Base-by-base conservation (phyloP, 2,329 filamentous ascomycete species). In the Sporothrix pseudoabietina region DNA sequence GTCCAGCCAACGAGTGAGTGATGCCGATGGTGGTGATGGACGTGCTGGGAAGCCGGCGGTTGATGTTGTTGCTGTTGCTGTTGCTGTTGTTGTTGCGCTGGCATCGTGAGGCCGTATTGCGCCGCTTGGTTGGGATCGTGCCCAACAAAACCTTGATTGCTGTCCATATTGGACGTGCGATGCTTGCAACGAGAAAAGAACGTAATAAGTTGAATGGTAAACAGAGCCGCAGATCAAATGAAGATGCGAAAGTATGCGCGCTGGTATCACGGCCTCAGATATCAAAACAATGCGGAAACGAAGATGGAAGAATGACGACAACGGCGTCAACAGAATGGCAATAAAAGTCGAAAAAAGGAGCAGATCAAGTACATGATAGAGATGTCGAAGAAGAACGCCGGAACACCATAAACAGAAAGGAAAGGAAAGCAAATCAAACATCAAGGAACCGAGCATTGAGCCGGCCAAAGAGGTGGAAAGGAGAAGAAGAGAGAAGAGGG, bases 1-100 rank as follows among this genome's bases (percentile, higher is more conserved):
- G 73, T 8, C 73, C 73, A 76, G 8, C 68, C 66, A 2, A 72
- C 44, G 54, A 72, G 41, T 0, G 71, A 14, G 6, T 61, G 41
- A 39, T 65, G 71, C 12, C 16, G 71, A 8, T 69, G 65, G 5
- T 47, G 39, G 4, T 47, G 61, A 4, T 16, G 39, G 12, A 14
- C 1, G 30, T 47, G 39, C 22, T 66, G 61, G 6, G 22, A 22
- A 19, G 22, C 22, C 10, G 22, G 39, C 6, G 26, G 35, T n/a
- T 65, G 59, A 12, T 63, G 59, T 14, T 1, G 26, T 1, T 26
- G 26, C 2, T 26, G 26, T 26, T 26, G 26, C 2, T 26, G 54
- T 26, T 61, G 32, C 3, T 61, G 57, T n/a, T 7, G 4, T n/a
- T 57, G 54, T n/a, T 35, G 57, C 16, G 8, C 14, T 14, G 32